Base-by-base conservation (phyloP, 306 rosid species). In the Ormosia semicastrata region DNA sequence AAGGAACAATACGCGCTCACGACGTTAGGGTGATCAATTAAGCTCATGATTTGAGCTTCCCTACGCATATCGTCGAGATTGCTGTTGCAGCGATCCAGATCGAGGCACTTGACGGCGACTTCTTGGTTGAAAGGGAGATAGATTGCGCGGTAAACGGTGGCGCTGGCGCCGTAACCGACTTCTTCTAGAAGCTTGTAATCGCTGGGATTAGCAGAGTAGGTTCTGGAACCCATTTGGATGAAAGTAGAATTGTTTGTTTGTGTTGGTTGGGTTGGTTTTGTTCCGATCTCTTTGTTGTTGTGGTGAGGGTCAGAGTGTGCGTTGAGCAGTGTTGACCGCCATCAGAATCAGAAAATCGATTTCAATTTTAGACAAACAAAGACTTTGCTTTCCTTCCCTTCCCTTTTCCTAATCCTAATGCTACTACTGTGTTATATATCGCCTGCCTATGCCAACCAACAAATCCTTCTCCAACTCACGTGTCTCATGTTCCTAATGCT, bases 81-180 rank as follows among this genome's bases (percentile, higher is more conserved):
- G 67, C 87, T 89, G 81, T 88, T 92, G 91, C 98, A 91, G 30
- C 99, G 98, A 90, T 96, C 99, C 80, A 96, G 98, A 93, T 96
- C 99, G 94, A 96, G 88, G 29, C 94, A 92, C 89, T 96, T 93
- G 53, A 96, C 84, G 3, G 99, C 99, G 9, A 96, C 92, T 66
- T 93, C 94, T 68, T 91, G 94, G 89, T 93, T 94, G 36, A 70
- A 79, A 3, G 99, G 99, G 57, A 91, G 71, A 82, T 92, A 92
- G 89, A 96, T 86, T 87, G 97, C 97, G 57, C 95, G 85, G 82
- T 66, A 92, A 9, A 96, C 99, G 1, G 99, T 96, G 5, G 99
- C 99, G 77, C 97, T 96, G 1, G 99, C 97, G 7, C 99, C 99
- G 68, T 88, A 86, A n/a, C 99, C 99, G 11, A 96, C 90, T 88